Evolutionary conservation across 2,329 filamentous ascomycete genomes (phyloP).

Genomic region (Calonectria montana): DNA sequence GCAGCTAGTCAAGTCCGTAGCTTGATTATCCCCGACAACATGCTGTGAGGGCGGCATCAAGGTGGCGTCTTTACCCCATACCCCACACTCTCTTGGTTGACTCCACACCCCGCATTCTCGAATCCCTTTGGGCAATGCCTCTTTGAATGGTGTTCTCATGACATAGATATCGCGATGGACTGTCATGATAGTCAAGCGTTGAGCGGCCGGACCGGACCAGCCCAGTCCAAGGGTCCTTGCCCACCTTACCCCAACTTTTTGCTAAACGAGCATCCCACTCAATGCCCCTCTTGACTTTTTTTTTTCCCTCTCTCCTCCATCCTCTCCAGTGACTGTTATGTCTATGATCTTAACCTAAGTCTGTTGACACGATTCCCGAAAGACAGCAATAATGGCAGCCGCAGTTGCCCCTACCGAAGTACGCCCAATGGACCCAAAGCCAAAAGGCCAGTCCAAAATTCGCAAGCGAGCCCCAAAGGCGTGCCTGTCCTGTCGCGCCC

Average conservation of each 20-base stretch:
- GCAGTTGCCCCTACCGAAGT: conserved; percentile 26
- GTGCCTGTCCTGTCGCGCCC: conserved; percentile 61
- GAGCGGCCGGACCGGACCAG: not conserved
- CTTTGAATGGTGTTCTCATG: not conserved
- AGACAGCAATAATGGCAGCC: conserved; percentile 2
- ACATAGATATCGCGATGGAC: not conserved
- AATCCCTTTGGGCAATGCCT: conserved; percentile 1
- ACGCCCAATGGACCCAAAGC: conserved; percentile 41
- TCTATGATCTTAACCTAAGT: not conserved
- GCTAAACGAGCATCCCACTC: conserved; percentile 10
- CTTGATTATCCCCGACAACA: not conserved
- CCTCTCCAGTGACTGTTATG: not conserved
- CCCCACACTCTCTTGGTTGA: conserved; percentile 25
- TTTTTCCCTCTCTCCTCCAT: conserved; percentile 5
- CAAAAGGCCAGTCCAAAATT: conserved; percentile 50
- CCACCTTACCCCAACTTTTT: conserved; percentile 25
- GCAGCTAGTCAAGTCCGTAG: not conserved
- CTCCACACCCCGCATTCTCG: conserved; percentile 40
- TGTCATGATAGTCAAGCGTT: not conserved
- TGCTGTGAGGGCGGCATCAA: not conserved
- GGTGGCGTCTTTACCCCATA: conserved; percentile 23
- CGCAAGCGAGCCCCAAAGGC: conserved; percentile 62
- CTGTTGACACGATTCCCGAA: not conserved
- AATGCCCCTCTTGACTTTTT: conserved; percentile 14
- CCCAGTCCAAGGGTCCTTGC: not conserved